Conservation (phyloP, 2,329 filamentous ascomycete genomes). For the Claviceps capensis region DNA sequence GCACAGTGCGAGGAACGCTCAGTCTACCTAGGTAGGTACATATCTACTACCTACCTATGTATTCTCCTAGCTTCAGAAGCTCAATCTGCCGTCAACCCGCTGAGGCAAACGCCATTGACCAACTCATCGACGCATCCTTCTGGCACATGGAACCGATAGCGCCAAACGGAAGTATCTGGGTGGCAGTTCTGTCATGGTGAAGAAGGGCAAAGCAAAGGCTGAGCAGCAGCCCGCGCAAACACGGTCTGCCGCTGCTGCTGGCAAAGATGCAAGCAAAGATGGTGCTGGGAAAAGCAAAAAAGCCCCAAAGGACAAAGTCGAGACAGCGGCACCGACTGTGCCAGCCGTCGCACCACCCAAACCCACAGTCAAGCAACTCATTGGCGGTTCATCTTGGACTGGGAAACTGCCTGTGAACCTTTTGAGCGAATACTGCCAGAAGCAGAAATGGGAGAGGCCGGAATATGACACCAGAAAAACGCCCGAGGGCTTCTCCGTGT, state of each 20-base stretch:
- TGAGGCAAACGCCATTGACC: background rate
- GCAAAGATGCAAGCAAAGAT: constrained; percentile 43
- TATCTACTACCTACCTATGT: no score
- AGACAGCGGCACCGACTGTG: constrained; percentile 17
- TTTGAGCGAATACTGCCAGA: constrained; percentile 87
- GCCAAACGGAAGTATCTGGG: background rate
- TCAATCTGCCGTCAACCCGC: background rate
- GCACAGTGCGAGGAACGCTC: constrained; percentile 1
- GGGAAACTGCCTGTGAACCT: constrained; percentile 92
- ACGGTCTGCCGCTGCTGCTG: constrained; percentile 24
- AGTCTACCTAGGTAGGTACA: no score
- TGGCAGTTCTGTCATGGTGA: constrained; percentile 25
- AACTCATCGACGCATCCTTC: background rate
- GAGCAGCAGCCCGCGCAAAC: constrained; percentile 22
- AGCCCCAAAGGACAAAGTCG: constrained; percentile 20
- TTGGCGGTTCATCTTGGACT: constrained; percentile 92
- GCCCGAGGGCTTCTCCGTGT: constrained; percentile 61
- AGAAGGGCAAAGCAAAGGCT: constrained; percentile 40
- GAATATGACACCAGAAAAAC: constrained; percentile 76
- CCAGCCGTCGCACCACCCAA: constrained; percentile 34
- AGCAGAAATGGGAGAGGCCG: constrained; percentile 87
- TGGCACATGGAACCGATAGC: background rate
- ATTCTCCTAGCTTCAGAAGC: background rate
- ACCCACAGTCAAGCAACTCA: constrained; percentile 62
- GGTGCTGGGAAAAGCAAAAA: constrained; percentile 31